These are phyloP conservation scores for Ceratobasidium sp. DNA, from an alignment of 1,284 basidiomycete species.

Conservation along the genomic window DNA sequence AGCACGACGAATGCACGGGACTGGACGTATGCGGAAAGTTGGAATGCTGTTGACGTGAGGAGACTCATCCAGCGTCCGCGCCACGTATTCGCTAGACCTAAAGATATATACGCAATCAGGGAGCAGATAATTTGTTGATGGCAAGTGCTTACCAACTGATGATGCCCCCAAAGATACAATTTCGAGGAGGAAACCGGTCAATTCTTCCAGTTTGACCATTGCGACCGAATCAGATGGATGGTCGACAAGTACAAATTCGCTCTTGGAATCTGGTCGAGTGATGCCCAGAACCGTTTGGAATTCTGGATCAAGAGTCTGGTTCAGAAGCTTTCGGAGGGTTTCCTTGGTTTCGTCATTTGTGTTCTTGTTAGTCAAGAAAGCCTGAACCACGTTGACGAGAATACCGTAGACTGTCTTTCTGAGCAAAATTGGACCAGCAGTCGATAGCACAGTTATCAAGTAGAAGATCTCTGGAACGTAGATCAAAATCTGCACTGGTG, in stretches of 20 bases:
- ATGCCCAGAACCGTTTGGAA: conserved; percentile 79
- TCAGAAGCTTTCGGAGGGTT: conserved; percentile 67
- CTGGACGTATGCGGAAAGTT: conserved; percentile 88
- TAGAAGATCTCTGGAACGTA: conserved; percentile 85
- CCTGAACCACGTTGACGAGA: conserved; percentile 80
- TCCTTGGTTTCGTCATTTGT: conserved; percentile 64
- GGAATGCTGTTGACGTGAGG: conserved; percentile 91
- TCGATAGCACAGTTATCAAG: conserved; percentile 75
- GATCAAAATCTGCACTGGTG: conserved; percentile 71
- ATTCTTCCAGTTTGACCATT: conserved; percentile 71
- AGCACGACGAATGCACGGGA: conserved; percentile 88
- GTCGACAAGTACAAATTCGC: conserved; percentile 67
- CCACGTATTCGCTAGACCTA: conserved; percentile 91
- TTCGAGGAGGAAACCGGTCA: conserved; percentile 69
- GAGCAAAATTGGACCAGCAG: conserved; percentile 73
- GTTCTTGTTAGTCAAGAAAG: conserved; percentile 65
- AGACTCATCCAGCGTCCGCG: conserved; percentile 92
- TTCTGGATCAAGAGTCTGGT: conserved; percentile 64
- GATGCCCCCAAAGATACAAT: conserved; percentile 72
- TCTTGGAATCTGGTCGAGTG: conserved; percentile 61
- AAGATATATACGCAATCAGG: background rate
- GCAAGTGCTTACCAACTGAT: conserved; percentile 64
- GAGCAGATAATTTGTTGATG: background rate
- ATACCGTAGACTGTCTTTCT: conserved; percentile 83
- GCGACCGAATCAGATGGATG: conserved; percentile 65